Base-by-base conservation (phyloP, 2,329 filamentous ascomycete genomes). In the Hypoxylon sp. region DNA sequence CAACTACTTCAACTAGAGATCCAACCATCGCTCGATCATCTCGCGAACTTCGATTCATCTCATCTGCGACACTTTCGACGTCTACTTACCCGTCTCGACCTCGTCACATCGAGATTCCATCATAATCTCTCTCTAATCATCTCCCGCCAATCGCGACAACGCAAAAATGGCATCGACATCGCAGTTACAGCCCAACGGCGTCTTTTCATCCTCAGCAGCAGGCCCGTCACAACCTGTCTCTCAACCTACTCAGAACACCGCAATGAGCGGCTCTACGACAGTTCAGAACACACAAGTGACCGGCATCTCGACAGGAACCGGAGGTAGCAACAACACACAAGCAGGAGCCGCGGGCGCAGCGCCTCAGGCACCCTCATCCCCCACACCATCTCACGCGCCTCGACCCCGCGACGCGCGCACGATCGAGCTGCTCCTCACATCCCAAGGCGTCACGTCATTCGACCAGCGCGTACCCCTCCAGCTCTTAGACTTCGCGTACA, bases 401-500 rank as follows among this genome's bases (percentile, higher is more conserved):
- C 88, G 91, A 3, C 92, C 92, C 0, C 91, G 92, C 79, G 92
- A 96, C 78, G 88, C 90, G 14, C 90, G 92, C 74, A 88, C 93
- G 12, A 88, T 96, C 73, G 92, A 95, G 80, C 87, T 94, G 16
- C 87, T 96, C 54, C 88, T 96, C 51, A 90, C 90, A 19, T 91
- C 90, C 6, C 90, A 94, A 73, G 92, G 92, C 74, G 91, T 95
- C 8, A 89, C 90, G 3, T 85, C 90, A 41, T 96, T 93, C 83
- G 92, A 95, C 78, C 88, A 91, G 77, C 91, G 92, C 74, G 92
- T 96, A 1, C 92, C 92, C 0, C 86, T 95, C 0, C 88, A 94
- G 63, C 88, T 96, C 51, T 89, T 96, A 77, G 92, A 96, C 81
- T 95, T 95, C 76, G 91, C 92, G 51, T 96, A 96, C 84, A 89